phyloP scores from a whole-genome alignment of 108 stramenopile genomes.

The Tribonema minus region DNA sequence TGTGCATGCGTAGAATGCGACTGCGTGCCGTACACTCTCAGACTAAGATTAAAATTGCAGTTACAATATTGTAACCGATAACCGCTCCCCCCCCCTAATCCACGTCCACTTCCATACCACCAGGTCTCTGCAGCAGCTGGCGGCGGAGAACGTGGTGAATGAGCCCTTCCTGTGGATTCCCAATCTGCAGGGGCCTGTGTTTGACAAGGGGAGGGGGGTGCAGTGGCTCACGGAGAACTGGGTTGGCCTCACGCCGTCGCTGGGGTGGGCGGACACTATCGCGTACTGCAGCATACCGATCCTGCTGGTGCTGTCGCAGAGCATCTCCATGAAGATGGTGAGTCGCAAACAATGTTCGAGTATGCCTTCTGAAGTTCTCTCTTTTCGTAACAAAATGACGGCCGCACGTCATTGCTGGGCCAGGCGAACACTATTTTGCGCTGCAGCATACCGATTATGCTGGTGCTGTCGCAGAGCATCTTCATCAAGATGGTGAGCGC shows the following conservation, averaged over 20 bases:
- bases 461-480: conserved; percentile 78
- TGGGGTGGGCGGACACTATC: conserved; percentile 87
- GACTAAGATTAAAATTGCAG: no score
- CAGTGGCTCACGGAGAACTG: no score
- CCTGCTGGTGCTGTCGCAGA: conserved; percentile 80
- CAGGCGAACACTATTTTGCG: conserved; percentile 83
- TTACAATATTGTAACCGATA: no score
- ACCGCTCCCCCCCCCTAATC: no score
- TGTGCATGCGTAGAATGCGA: no score
- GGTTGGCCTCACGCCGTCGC: no score
- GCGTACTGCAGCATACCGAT: conserved; percentile 81
- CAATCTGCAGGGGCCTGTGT: conserved; percentile 89
- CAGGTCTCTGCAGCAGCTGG: conserved; percentile 77
- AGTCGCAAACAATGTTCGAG: no score
- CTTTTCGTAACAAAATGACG: no score
- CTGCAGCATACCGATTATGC: conserved; percentile 78
- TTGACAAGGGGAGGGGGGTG: conserved; percentile 52
- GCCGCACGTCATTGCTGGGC: conserved; percentile 79
- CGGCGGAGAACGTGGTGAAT: conserved; percentile 76
- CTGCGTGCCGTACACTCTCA: no score
- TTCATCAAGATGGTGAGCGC: conserved; percentile 84
- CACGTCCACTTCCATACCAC: no score
- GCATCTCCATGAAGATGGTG: conserved; percentile 77
- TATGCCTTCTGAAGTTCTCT: no score
- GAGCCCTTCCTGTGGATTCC: conserved; percentile 93